A percentile compares a stretch with the other conserved stretches of the same genome.
Evolutionary conservation across 2,329 filamentous ascomycete genomes (phyloP).

Genomic region (Colletotrichum sp.): DNA sequence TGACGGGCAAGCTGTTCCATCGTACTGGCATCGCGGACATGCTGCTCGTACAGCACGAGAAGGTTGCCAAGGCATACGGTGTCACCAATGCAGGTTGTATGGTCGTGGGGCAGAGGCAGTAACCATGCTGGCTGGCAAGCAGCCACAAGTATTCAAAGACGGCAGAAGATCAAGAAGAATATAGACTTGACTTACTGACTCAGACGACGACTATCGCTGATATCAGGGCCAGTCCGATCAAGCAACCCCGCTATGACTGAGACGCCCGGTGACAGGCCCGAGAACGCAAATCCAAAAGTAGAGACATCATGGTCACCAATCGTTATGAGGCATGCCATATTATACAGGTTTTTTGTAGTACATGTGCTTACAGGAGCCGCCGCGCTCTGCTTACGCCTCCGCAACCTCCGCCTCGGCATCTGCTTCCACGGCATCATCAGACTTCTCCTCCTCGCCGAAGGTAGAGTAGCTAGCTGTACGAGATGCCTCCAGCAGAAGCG

Average conservation of each 20-base stretch:
- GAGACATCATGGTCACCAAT: neutral
- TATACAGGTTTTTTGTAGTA: slow-evolving; percentile 21
- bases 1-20: slow-evolving; percentile 81
- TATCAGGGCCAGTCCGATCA: fast-evolving
- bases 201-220: neutral
- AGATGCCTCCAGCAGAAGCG: slow-evolving; percentile 43
- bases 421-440: slow-evolving; percentile 14
- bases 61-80: slow-evolving; percentile 56
- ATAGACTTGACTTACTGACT: neutral
- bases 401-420: slow-evolving; percentile 26
- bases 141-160: neutral
- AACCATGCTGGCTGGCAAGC: neutral
- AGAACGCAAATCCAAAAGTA: neutral
- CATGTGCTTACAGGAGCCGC: slow-evolving; percentile 1
- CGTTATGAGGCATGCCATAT: slow-evolving; percentile 11
- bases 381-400: neutral
- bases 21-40: slow-evolving; percentile 70
- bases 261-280: neutral
- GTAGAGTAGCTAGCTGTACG: slow-evolving; percentile 47
- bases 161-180: neutral
- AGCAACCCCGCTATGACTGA: neutral
- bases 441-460: slow-evolving; percentile 41
- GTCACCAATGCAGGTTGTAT: slow-evolving; percentile 42
- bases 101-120: slow-evolving; percentile 26
- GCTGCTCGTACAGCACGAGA: slow-evolving; percentile 83